Evolutionary conservation across 2,329 filamentous ascomycete species (phyloP).

Genomic region (Hypoxylon rubiginosum): DNA sequence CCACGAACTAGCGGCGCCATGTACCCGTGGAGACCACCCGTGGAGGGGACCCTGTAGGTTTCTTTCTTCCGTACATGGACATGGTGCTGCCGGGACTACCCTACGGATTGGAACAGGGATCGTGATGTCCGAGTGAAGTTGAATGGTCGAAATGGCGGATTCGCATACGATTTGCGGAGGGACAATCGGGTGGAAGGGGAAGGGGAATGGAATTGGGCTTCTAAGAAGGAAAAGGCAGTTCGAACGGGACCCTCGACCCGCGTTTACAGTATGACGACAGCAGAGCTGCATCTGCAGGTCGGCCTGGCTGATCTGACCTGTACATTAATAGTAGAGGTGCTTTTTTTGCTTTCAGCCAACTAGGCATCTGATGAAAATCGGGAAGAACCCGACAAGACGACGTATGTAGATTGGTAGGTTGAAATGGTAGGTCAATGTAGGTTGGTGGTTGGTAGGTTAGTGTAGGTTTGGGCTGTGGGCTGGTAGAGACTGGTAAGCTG

Average conservation of each 20-base stretch:
- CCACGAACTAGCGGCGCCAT: neutral
- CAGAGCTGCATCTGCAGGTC: slow-evolving; percentile 36
- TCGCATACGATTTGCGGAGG: slow-evolving; percentile 28
- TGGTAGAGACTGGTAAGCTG: neutral
- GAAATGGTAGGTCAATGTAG: neutral
- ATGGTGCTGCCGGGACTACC: slow-evolving; percentile 23
- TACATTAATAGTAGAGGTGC: neutral
- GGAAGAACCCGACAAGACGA: slow-evolving; percentile 38
- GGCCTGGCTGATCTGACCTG: slow-evolving; percentile 15
- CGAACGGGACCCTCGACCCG: slow-evolving; percentile 28
- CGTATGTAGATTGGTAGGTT: slow-evolving; percentile 1
- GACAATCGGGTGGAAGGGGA: slow-evolving; percentile 33
- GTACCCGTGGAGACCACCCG: neutral
- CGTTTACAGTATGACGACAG: slow-evolving; percentile 40
- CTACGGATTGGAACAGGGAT: slow-evolving; percentile 27
- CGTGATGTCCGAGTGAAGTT: slow-evolving; percentile 4
- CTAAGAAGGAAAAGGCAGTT: slow-evolving; percentile 36
- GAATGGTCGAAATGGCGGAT: slow-evolving; percentile 33
- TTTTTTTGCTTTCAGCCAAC: slow-evolving; percentile 7
- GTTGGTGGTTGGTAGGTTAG: slow-evolving; percentile 9
- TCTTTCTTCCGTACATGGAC: slow-evolving; percentile 9
- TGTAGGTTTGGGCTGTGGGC: neutral
- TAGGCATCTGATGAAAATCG: slow-evolving; percentile 25
- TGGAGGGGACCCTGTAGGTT: slow-evolving; percentile 26
- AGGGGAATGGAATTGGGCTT: slow-evolving; percentile 33